Evolutionary conservation across 495 filamentous ascomycete genomes (phyloP), one percentile per base, ranked within the genome.

Genomic region (Aspergillus heteromorphus): DNA sequence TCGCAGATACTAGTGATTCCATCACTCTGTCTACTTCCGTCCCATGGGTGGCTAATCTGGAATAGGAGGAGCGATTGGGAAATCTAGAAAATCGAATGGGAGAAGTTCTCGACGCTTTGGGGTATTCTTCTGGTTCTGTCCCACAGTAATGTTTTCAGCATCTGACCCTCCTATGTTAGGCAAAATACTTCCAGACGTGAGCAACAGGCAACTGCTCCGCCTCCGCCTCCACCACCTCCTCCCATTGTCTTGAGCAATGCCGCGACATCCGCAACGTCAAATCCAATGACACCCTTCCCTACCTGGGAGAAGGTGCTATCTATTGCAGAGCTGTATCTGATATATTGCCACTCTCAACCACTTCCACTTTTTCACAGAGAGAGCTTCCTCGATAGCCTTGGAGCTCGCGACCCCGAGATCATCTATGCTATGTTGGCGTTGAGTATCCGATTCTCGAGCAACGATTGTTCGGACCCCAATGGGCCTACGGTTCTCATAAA

Each of bases 271-370:
- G 49, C 59, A 20, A 21, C 43, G 10, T 16, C 48, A 40, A 61
- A 34, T 29, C 45, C 51, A 45, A 48, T 56, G 2, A 57, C 54
- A 20, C 43, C 58, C 1, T 53, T 75, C 23, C 73, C 75, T 7
- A 53, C 68, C 13, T 78, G 73, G 75, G 67, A 76, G 23, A 67
- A 68, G 21, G 68, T 77, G 6, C 23, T 63, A 0, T 62, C 62
- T 5, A 59, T 73, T 21, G 75, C 69, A 7, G 63, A 75, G 45
- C 52, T 70, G 2, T 78, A 77, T 57, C 45, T 77, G 20, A 36
- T 67, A 13, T 77, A 75, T 40, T 78, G 75, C 42, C 72, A 78
- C 27, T 75, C 69, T 27, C 75, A 78, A 48, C 73, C 75, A 10
- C 58, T 78, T 17, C 75, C 75, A 51, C 58, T 78, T 5, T 78